Conservation (phyloP, 305 asterid genomes). For the Rubia balearica region DNA sequence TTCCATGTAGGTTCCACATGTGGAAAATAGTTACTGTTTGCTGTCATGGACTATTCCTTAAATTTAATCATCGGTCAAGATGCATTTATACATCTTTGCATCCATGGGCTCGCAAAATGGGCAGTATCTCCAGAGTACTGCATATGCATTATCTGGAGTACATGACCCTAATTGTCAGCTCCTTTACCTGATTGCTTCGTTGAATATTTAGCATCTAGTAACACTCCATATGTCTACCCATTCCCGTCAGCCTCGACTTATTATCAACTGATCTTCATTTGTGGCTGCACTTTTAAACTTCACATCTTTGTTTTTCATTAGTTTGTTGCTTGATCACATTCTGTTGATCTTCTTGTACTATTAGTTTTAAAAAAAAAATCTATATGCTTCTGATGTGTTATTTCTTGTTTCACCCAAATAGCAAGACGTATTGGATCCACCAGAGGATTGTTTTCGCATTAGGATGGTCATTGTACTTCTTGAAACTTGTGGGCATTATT, state of each 20-base stretch:
- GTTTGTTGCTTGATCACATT: not conserved
- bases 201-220: not conserved
- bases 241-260: not conserved
- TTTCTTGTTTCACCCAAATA: conserved; percentile 27
- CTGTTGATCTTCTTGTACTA: conserved; percentile 5
- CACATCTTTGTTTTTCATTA: conserved; percentile 1
- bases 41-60: not conserved
- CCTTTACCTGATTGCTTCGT: not conserved
- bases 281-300: not conserved
- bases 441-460: conserved; percentile 94
- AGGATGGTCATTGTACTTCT: conserved; percentile 91
- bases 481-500: conserved; percentile 97
- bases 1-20: not conserved
- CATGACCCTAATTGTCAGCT: not conserved
- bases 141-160: not conserved
- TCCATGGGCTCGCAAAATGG: not conserved
- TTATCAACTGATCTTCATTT: not conserved
- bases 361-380: not conserved
- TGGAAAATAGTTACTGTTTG: not conserved
- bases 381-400: conserved; percentile 20
- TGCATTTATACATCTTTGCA: not conserved
- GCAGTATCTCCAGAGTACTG: not conserved
- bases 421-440: conserved; percentile 96
- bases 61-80: not conserved
- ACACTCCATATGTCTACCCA: not conserved